These are phyloP conservation scores for Perkinsus chesapeaki DNA, from an alignment of 169 alveolate genomes.

Conservation along the genomic window DNA sequence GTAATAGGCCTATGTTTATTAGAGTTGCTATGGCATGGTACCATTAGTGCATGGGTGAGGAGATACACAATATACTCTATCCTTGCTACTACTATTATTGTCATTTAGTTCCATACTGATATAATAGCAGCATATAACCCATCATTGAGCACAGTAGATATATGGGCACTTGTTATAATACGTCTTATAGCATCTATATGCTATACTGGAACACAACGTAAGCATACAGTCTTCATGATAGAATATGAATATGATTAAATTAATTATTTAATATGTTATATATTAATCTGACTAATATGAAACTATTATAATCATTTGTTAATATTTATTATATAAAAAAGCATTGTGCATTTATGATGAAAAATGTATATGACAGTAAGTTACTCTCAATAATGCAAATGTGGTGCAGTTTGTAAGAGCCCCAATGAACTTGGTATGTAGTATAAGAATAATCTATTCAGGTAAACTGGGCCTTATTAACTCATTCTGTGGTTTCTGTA, in stretches of 20 bases:
- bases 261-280: too few relatives aligned
- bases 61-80: background rate
- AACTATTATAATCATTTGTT: too few relatives aligned
- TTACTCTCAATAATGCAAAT: too few relatives aligned
- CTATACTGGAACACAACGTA: background rate
- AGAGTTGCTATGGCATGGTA: background rate
- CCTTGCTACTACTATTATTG: background rate
- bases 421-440: too few relatives aligned
- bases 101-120: background rate
- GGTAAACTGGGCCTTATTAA: background rate
- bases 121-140: background rate
- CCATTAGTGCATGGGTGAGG: background rate
- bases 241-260: too few relatives aligned
- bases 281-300: too few relatives aligned
- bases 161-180: background rate
- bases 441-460: too few relatives aligned
- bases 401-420: too few relatives aligned
- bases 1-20: background rate
- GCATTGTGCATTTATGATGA: too few relatives aligned
- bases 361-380: too few relatives aligned
- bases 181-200: background rate
- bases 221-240: background rate
- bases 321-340: too few relatives aligned
- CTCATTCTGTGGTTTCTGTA: background rate
- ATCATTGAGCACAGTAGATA: background rate